Evolutionary conservation across 2,329 filamentous ascomycete species (phyloP).

Genomic region (Laburnicola sp.): DNA sequence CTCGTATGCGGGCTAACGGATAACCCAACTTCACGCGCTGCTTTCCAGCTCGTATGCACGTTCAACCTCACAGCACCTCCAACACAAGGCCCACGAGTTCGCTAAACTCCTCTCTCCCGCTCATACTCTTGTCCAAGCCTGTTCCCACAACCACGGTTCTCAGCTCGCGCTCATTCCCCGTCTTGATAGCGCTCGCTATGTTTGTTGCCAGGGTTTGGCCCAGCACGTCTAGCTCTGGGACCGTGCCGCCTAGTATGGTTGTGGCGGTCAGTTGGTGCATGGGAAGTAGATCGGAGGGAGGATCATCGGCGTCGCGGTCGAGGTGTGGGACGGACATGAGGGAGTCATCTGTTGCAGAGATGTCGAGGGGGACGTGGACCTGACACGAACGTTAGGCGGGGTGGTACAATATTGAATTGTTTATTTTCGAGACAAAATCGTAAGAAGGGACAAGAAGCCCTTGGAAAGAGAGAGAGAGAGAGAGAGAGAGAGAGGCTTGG

Average conservation of each 20-base stretch:
- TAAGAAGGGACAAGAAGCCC: slow-evolving; percentile 19
- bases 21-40: neutral
- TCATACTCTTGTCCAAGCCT: slow-evolving; percentile 58
- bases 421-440: no score
- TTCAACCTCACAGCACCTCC: slow-evolving; percentile 33
- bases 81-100: slow-evolving; percentile 50
- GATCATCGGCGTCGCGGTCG: slow-evolving; percentile 51
- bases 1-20: neutral
- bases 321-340: slow-evolving; percentile 38
- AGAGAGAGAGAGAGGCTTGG: slow-evolving; percentile 10
- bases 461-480: neutral
- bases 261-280: slow-evolving; percentile 81
- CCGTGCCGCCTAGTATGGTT: slow-evolving; percentile 82
- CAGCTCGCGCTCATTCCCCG: slow-evolving; percentile 66
- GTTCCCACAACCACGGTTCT: slow-evolving; percentile 62
- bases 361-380: slow-evolving; percentile 79
- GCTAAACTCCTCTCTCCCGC: slow-evolving; percentile 51
- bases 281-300: slow-evolving; percentile 63
- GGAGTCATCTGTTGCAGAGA: slow-evolving; percentile 67
- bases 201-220: slow-evolving; percentile 90
- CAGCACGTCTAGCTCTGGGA: slow-evolving; percentile 75
- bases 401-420: slow-evolving; percentile 9
- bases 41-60: neutral
- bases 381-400: no score
- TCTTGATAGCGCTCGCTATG: slow-evolving; percentile 77